Evolutionary conservation across 768 basidiomycete genomes (phyloP), one percentile per base, ranked within the genome.

Genomic region (Favolaschia claudopus): DNA sequence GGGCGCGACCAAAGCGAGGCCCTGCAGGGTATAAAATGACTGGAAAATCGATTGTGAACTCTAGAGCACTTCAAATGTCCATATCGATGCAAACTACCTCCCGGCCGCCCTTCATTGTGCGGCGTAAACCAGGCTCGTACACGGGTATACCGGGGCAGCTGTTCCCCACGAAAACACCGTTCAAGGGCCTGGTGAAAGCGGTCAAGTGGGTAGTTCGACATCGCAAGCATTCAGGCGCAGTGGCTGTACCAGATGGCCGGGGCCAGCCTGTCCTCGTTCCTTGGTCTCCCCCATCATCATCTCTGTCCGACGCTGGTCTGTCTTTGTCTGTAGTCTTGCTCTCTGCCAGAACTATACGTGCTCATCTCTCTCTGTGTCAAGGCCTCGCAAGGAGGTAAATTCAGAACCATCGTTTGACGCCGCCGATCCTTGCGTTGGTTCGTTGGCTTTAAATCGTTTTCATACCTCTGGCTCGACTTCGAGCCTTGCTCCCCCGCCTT

Each of bases 131-230:
- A 10, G 46, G 45, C 7, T 37, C 54, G 22, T 52, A 17, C 39
- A 58, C n/a, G 4, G 37, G 40, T 2, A 61, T 60, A 32, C 34
- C 55, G 15, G 37, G 31, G 19, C 55, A 60, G 59, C 50, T 60
- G 22, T 53, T 64, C 32, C 63, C 67, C 15, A 49, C 68, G 12
- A 69, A 63, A 37, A 54, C 65, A 36, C 55, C 68, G 22, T 66
- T 69, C 42, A 67, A 57, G 34, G 66, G 65, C 50, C 47, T 74
- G 33, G 67, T 66, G 9, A 69, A 58, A 55, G 67, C 64, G 43
- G 63, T 73, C 20, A 70, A 62, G 52, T 52, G 40, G 58, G 58
- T 60, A 15, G 60, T 67, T 20, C 61, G 34, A 13, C 53, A 59
- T 24, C 40, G 67, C 29, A 37, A 44, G 40, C 32, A 32, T 15